Base-by-base conservation (phyloP, 2,329 filamentous ascomycete species). In the Fusarium albidum region DNA sequence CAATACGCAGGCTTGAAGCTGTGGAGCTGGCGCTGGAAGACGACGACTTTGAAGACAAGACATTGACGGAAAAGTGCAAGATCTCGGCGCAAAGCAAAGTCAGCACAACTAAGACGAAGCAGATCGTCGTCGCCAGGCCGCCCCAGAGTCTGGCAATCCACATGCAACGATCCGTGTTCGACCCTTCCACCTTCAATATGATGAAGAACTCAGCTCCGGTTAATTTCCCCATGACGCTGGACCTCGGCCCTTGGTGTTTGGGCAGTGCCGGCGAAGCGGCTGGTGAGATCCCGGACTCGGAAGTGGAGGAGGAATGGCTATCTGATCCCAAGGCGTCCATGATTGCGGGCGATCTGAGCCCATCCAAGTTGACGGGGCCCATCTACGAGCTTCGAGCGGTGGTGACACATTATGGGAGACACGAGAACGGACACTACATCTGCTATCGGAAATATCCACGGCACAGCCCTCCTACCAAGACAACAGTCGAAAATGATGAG, bases 371-470 rank as follows among this genome's bases (percentile, higher is more conserved):
- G 9, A 76, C 75, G 0, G 84, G 85, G 3, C 80, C 79, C 25
- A 77, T 88, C 2, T 98, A 96, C 70, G 85, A 91, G 68, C 78
- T 98, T 13, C 85, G 89, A 46, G 92, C 93, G 26, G 90, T 94
- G 0, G 84, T 98, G 9, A 95, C 92, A 1, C 95, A 98, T 69
- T 91, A 90, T 57, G 95, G 95, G 5, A 82, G 90, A 27, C 95
- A 98, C 71, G 92, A 97, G 57, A 96, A 96, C 65, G 95, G 95
- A 0, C 95, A 99, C 74, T 98, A 99, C 65, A 87, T 97, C 32
- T 96, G 92, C 70, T 96, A 95, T 72, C 84, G 91, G 44, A 90
- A 89, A 66, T 88, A 91, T 66, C 80, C 84, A 13, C 67, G 68
- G 9, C 52, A 59, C 27, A 63, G 33, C 12, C 44, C 53, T 6